These are phyloP conservation scores for Helenozyma rhizophorensis DNA, from an alignment of 805 yeast genomes.

Conservation along the genomic window DNA sequence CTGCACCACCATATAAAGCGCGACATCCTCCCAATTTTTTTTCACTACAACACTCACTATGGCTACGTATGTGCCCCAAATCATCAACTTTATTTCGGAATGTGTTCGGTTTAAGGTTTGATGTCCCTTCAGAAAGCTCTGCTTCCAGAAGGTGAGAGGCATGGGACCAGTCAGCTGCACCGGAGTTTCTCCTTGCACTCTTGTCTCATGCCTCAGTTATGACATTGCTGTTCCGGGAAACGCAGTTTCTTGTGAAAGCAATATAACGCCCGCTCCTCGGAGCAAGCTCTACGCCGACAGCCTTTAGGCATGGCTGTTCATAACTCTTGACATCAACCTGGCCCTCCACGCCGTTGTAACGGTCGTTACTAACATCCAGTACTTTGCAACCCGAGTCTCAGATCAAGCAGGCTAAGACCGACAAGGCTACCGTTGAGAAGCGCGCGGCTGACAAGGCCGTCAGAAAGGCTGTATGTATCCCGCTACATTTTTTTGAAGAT, in stretches of 20 bases:
- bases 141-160: slow-evolving; percentile 7
- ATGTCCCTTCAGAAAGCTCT: slow-evolving; percentile 11
- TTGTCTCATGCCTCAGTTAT: slow-evolving; percentile 17
- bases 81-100: slow-evolving; percentile 16
- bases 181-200: slow-evolving; percentile 3
- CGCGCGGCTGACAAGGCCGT: slow-evolving; percentile 77
- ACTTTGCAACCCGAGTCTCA: slow-evolving; percentile 78
- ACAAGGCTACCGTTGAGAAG: slow-evolving; percentile 71
- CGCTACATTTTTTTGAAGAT: slow-evolving; percentile 41
- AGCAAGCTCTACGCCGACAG: too few species aligned
- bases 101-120: slow-evolving; percentile 13
- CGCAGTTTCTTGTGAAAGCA: slow-evolving; percentile 14
- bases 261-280: slow-evolving; percentile 14
- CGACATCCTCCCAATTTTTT: background rate
- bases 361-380: slow-evolving; percentile 22
- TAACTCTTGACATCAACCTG: too few species aligned
- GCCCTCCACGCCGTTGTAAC: too few species aligned
- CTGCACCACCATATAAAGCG: background rate
- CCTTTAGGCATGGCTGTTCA: too few species aligned
- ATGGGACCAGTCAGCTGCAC: slow-evolving; percentile 8
- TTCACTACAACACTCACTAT: slow-evolving; percentile 15
- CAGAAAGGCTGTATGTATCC: slow-evolving; percentile 72
- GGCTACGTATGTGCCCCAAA: slow-evolving; percentile 32
- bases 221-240: slow-evolving; percentile 15
- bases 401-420: slow-evolving; percentile 76